phyloP scores from a whole-genome alignment of 148 eudicot genomes.

The Arctostaphylos glauca region DNA sequence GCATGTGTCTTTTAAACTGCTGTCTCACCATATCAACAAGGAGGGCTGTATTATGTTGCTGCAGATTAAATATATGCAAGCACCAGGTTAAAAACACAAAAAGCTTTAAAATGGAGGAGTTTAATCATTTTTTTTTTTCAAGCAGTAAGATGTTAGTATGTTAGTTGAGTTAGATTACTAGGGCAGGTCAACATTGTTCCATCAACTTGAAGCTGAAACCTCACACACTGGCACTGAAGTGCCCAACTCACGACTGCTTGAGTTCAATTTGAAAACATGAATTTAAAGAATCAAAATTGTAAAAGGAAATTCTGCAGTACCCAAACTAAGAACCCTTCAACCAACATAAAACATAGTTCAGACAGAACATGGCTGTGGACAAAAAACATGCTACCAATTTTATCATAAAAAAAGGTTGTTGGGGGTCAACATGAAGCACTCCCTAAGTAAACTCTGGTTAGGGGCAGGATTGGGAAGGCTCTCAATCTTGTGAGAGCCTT shows the following conservation, averaged over 20 bases:
- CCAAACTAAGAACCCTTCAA: not conserved
- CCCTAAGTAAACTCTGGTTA: not conserved
- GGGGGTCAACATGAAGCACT: too few relatives aligned
- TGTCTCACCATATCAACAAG: conserved; percentile 66
- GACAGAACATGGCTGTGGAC: not conserved
- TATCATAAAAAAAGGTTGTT: not conserved
- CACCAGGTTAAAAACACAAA: not conserved
- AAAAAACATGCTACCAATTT: not conserved
- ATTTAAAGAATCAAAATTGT: not conserved
- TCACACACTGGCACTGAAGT: too few relatives aligned
- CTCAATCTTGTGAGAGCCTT: not conserved
- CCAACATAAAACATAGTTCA: not conserved
- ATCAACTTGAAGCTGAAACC: too few relatives aligned
- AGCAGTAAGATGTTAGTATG: too few relatives aligned
- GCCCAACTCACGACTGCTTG: too few relatives aligned
- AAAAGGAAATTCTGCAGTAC: not conserved
- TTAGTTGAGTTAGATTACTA: too few relatives aligned
- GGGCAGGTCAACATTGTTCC: too few relatives aligned
- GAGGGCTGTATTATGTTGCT: conserved; percentile 73
- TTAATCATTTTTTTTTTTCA: not conserved
- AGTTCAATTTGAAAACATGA: not conserved
- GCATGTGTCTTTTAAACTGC: conserved; percentile 63
- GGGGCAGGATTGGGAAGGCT: not conserved
- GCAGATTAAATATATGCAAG: conserved; percentile 18
- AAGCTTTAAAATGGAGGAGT: not conserved